Conservation (phyloP, 1,139 yeast genomes). For the Kluyveromyces sp. region DNA sequence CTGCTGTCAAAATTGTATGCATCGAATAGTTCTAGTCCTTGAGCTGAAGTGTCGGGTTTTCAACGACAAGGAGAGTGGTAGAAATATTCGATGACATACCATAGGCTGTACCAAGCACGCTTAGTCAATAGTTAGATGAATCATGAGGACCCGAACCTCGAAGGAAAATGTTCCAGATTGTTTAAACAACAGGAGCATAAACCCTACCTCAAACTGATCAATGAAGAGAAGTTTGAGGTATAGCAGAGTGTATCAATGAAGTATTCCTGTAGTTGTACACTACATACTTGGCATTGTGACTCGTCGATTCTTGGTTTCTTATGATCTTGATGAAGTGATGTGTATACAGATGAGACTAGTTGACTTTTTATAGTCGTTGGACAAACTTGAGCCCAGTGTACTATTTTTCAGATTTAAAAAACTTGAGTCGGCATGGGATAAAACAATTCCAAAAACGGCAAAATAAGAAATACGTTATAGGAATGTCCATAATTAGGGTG, state of each 20-base stretch:
- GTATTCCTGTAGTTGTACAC: conserved; percentile 8
- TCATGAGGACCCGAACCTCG: conserved; percentile 74
- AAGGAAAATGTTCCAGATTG: conserved; percentile 8
- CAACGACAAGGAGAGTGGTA: conserved; percentile 43
- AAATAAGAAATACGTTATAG: background rate
- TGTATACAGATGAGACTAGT: background rate
- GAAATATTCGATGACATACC: background rate
- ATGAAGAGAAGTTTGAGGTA: conserved; percentile 9
- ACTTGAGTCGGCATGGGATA: too few relatives aligned
- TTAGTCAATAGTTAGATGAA: conserved; percentile 12
- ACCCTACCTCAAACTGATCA: conserved; percentile 7
- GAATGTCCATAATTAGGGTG: background rate
- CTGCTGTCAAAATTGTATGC: background rate
- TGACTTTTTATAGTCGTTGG: background rate
- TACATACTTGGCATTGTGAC: conserved; percentile 55
- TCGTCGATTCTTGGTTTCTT: conserved; percentile 11
- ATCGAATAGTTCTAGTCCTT: conserved; percentile 1
- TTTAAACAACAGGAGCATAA: conserved; percentile 5
- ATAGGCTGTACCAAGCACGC: background rate
- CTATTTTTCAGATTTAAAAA: background rate
- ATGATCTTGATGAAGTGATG: background rate
- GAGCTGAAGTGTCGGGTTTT: conserved; percentile 83
- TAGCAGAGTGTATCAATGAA: conserved; percentile 4
- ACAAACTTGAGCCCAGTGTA: too few relatives aligned
- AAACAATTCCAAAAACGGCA: background rate